phyloP scores from a whole-genome alignment of 768 basidiomycete genomes.

The Russula compacta region DNA sequence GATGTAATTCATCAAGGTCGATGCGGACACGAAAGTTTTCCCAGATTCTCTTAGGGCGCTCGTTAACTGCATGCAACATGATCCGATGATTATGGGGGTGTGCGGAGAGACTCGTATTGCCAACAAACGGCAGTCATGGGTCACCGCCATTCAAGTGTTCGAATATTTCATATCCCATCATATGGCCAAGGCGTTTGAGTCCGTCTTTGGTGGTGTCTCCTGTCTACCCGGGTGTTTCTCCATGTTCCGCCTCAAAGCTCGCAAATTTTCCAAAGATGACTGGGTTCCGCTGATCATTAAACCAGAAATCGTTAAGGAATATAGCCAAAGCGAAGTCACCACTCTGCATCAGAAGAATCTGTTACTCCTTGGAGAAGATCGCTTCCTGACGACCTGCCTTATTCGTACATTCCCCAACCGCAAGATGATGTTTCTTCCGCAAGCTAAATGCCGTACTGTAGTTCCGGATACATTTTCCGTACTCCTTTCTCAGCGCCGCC shows the following conservation, averaged over 20 bases:
- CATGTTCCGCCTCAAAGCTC: constrained; percentile 96
- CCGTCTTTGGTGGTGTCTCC: constrained; percentile 98
- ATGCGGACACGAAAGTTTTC: constrained; percentile 95
- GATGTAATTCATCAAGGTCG: constrained; percentile 52
- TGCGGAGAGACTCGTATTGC: constrained; percentile 98
- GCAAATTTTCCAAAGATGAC: constrained; percentile 80
- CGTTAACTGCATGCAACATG: constrained; percentile 98
- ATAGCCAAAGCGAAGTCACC: constrained; percentile 87
- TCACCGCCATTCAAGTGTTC: constrained; percentile 96
- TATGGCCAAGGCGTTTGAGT: constrained; percentile 96
- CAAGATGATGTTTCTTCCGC: constrained; percentile 99
- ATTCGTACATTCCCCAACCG: constrained; percentile 95
- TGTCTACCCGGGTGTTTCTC: constrained; percentile 99
- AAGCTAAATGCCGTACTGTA: constrained; percentile 89
- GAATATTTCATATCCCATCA: constrained; percentile 99
- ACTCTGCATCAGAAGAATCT: constrained; percentile 98
- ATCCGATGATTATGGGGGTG: constrained; percentile 98
- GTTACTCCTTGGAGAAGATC: constrained; percentile 93
- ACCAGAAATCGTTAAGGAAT: constrained; percentile 94
- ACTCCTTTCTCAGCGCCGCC: constrained; percentile 89
- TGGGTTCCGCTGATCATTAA: constrained; percentile 97
- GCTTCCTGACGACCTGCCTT: constrained; percentile 94
- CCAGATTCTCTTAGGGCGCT: constrained; percentile 83
- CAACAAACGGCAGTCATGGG: constrained; percentile 98
- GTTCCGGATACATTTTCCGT: constrained; percentile 93